Base-by-base conservation (phyloP, 352 stramenopile species). In the Phytophthora citrophthora region DNA sequence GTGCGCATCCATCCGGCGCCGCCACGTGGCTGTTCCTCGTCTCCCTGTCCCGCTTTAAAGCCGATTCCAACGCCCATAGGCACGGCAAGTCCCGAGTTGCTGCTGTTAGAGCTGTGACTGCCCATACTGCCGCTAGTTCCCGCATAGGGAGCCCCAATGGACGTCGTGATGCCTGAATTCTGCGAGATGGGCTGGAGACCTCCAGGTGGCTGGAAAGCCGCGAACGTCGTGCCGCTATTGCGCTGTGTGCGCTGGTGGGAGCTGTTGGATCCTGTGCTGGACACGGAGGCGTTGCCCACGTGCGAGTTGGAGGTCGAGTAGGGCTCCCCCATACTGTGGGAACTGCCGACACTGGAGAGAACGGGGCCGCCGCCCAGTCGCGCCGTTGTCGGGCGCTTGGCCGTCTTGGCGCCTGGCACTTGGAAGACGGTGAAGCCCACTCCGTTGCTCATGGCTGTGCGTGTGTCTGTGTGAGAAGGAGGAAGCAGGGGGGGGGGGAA, bases 381-480 rank as follows among this genome's bases (percentile, higher is more conserved):
- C 27, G 68, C 4, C 15, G 49, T n/a, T 11, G 59, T 61, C 5
- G 61, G 40, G 40, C 62, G 62, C 41, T 75, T 77, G 50, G 61
- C 34, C 56, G 68, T 48, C 59, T 74, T 74, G 44, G 72, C 62
- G 46, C 73, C 79, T 8, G 83, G 83, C 27, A 90, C 83, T 67
- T 85, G 83, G 60, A 92, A 92, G 38, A 88, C 75, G 20, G 75
- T 79, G 64, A 92, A 92, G 56, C 70, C 79, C 39, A 83, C 61
- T 69, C 76, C 57, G 61, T 73, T 77, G 54, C 60, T 77, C 69
- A 77, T 77, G 41, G 31, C 54, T 24, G 7, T 8, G 27, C 39
- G 32, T 56, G 36, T 39, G 31, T 41, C 8, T 41, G 43, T 38
- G 34, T 44, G 34, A 27, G 32, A 13, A 36, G 7, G 10, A 32